Percentiles rank a stretch among this genome's conserved stretches.
Evolutionary conservation across 345 rosid species (phyloP).

Genomic region (Populus deltoides): DNA sequence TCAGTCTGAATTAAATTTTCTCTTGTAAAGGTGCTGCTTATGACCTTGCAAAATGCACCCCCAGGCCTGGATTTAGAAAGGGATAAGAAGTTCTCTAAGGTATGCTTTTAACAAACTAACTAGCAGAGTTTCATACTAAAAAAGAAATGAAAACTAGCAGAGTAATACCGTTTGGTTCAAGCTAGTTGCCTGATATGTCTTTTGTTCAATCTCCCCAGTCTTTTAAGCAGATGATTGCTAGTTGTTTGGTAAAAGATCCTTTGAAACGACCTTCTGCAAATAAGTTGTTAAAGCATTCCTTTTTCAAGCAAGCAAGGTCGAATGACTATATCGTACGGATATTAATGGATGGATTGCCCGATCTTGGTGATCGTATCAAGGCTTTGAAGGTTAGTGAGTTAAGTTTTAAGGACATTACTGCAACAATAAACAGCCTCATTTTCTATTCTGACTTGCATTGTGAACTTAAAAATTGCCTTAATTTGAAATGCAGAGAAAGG

Average conservation of each 20-base stretch:
- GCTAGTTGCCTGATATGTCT: neutral
- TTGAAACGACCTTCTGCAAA: constrained; percentile 86
- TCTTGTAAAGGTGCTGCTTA: constrained; percentile 75
- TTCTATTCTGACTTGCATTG: constrained; percentile 1
- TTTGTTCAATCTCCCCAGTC: constrained; percentile 51
- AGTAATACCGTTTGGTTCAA: constrained; percentile 4
- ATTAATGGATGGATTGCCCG: constrained; percentile 88
- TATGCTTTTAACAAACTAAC: constrained; percentile 22
- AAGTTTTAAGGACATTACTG: neutral
- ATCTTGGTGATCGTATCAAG: constrained; percentile 86
- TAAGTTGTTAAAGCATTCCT: constrained; percentile 82
- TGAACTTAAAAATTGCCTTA: constrained; percentile 18
- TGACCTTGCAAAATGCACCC: constrained; percentile 99
- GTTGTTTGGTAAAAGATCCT: constrained; percentile 98
- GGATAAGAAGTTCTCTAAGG: constrained; percentile 94
- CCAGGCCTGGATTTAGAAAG: constrained; percentile 97
- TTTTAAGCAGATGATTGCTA: constrained; percentile 98
- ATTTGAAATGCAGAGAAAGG: constrained; percentile 66
- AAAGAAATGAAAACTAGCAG: neutral
- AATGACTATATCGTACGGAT: constrained; percentile 72
- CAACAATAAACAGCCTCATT: neutral
- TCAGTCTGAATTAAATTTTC: constrained; percentile 24
- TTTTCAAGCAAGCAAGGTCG: constrained; percentile 95
- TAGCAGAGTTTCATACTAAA: neutral
- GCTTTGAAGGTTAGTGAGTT: constrained; percentile 66